Evolutionary conservation across 164 flowering plant genomes (phyloP), one percentile per base, ranked within the genome.

Genomic region (Nelumbo lutea): DNA sequence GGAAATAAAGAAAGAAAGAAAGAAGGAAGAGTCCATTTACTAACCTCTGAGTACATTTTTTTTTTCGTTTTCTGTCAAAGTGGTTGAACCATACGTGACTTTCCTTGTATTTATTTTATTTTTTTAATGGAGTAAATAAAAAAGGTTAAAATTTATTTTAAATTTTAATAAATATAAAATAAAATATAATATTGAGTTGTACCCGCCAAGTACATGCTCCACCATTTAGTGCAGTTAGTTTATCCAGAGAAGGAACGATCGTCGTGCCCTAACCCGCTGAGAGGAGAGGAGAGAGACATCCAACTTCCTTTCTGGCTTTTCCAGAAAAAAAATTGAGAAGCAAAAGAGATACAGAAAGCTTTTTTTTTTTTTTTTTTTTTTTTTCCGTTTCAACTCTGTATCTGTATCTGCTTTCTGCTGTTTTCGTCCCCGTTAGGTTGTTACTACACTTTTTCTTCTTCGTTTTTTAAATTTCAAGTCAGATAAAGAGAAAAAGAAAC

Each of bases 131-230:
- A 27, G 27, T 27, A 27, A 27, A 27, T 27, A 27, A 27, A 27
- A 27, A 27, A 27, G 27, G 27, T 27, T 27, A 27, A 27, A 27
- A 27, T 27, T 27, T 27, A 27, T 27, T 27, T 27, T 27, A 27
- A 27, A 27, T 27, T 27, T 27, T 27, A 27, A 27, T 27, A 27
- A 27, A 27, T 27, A 27, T 27, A 27, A 27, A 27, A 27, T 27
- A 27, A 27, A 27, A 27, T 27, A 27, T 27, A 27, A 27, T 27
- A 0, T 27, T 27, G 59, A n/a, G 9, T 39, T 66, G 69, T 56
- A 66, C 69, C 69, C 61, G 61, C 69, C 69, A 66, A 66, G 69
- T 66, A 66, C 69, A 66, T 51, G 59, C 51, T 51, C 69, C 55
- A 42, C 48, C n/a, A 40, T 5, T 4, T 27, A 47, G 61, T 55